Evolutionary conservation across 176 grass and related monocot genomes (phyloP).

Genomic region (Oryza brachyantha): DNA sequence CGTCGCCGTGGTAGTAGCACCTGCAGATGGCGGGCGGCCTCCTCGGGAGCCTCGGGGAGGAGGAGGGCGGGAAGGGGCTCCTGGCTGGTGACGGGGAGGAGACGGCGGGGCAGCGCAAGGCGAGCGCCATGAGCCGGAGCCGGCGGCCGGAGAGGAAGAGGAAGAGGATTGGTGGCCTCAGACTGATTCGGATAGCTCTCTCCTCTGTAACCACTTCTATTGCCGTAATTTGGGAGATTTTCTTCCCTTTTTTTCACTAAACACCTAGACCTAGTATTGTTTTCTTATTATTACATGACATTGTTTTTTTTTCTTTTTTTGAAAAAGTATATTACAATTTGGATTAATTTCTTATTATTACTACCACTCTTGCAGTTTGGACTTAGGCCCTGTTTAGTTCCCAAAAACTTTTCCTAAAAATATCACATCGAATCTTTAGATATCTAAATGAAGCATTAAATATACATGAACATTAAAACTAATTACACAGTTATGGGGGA

Average conservation of each 20-base stretch:
- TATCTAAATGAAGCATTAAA: no score
- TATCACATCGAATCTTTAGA: no score
- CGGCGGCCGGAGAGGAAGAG: not conserved
- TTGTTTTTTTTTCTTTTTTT: no score
- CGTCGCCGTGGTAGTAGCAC: conserved; percentile 35
- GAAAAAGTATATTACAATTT: no score
- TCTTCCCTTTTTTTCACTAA: not conserved
- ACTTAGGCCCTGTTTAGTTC: no score
- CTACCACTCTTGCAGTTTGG: no score
- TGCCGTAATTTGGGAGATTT: not conserved
- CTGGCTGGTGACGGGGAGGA: not conserved
- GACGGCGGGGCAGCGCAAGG: conserved; percentile 19
- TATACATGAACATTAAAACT: no score
- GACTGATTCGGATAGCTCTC: not conserved
- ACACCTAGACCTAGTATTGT: not conserved
- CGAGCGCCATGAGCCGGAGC: conserved; percentile 34
- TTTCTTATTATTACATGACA: not conserved
- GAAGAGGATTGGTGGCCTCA: not conserved
- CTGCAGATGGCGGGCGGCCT: conserved; percentile 19
- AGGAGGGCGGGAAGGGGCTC: conserved; percentile 14
- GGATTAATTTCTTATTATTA: no score
- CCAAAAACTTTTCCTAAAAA: no score
- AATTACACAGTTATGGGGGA: no score
- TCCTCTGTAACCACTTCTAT: not conserved
- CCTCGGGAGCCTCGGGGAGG: conserved; percentile 3